phyloP scores from a whole-genome alignment of 768 basidiomycete species.

The Tricholomella constricta region DNA sequence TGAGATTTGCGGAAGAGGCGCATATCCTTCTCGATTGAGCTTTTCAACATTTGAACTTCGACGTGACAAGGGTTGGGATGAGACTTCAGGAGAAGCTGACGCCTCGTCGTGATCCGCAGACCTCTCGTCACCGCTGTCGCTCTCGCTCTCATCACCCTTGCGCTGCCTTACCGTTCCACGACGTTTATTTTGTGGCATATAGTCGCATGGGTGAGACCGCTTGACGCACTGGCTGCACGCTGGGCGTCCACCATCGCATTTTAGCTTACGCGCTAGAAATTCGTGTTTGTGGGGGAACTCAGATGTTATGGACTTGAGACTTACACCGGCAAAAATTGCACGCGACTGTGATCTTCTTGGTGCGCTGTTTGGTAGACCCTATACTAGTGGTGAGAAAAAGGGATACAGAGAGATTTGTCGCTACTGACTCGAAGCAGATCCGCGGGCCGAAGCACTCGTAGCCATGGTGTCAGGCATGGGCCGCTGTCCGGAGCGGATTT shows the following conservation, averaged over 20 bases:
- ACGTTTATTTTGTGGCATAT: slow-evolving; percentile 76
- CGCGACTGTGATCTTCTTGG: slow-evolving; percentile 87
- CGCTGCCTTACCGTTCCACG: slow-evolving; percentile 60
- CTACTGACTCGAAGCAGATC: slow-evolving; percentile 31
- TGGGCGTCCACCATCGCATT: slow-evolving; percentile 85
- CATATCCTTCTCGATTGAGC: slow-evolving; percentile 39
- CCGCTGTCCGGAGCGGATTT: slow-evolving; percentile 47
- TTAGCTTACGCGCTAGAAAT: slow-evolving; percentile 75
- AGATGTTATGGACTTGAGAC: slow-evolving; percentile 31
- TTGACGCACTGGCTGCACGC: slow-evolving; percentile 83
- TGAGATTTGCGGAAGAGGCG: slow-evolving; percentile 42
- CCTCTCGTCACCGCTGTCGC: slow-evolving; percentile 63
- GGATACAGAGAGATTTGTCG: slow-evolving; percentile 33
- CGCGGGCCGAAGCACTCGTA: slow-evolving; percentile 34
- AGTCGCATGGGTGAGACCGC: slow-evolving; percentile 77
- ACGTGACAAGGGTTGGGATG: slow-evolving; percentile 48
- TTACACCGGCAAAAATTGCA: slow-evolving; percentile 91
- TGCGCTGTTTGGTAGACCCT: slow-evolving; percentile 67
- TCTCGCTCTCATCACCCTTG: slow-evolving; percentile 68
- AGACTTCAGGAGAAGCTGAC: slow-evolving; percentile 61
- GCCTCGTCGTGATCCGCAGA: slow-evolving; percentile 53
- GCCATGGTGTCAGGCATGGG: slow-evolving; percentile 42
- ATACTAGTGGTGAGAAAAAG: slow-evolving; percentile 7
- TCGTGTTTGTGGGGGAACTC: slow-evolving; percentile 12
- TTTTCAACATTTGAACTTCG: slow-evolving; percentile 51